A percentile compares a stretch with the other conserved stretches of the same genome.
Evolutionary conservation across 495 filamentous ascomycete species (phyloP).

Genomic region (Durotheca rogersii): DNA sequence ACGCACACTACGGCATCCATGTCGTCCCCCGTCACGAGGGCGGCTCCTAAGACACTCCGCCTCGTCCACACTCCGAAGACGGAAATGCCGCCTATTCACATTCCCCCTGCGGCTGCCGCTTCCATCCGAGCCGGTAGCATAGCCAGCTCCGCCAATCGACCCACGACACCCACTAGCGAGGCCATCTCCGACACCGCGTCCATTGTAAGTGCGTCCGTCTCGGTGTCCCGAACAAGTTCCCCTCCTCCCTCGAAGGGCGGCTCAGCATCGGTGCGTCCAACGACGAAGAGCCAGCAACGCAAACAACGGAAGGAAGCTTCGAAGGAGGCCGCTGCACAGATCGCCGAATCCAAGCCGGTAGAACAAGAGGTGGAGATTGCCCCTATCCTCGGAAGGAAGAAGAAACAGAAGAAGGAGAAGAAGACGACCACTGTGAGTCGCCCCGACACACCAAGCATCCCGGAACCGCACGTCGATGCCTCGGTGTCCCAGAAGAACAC

Average conservation of each 20-base stretch:
- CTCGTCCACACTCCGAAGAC: slow-evolving; percentile 71
- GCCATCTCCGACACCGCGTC: slow-evolving; percentile 74
- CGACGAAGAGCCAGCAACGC: slow-evolving; percentile 87
- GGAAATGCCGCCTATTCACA: slow-evolving; percentile 53
- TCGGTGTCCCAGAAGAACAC: slow-evolving; percentile 15
- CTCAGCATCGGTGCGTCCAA: slow-evolving; percentile 71
- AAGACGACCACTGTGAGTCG: slow-evolving; percentile 33
- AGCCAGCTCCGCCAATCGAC: slow-evolving; percentile 56
- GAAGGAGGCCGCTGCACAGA: slow-evolving; percentile 56
- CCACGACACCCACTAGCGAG: slow-evolving; percentile 79
- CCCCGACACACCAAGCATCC: slow-evolving; percentile 31
- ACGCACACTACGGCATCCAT: slow-evolving; percentile 51
- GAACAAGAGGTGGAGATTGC: slow-evolving; percentile 64
- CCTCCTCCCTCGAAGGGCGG: slow-evolving; percentile 74
- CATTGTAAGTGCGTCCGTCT: slow-evolving; percentile 74
- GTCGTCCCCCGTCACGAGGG: slow-evolving; percentile 47
- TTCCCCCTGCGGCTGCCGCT: slow-evolving; percentile 27
- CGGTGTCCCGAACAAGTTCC: slow-evolving; percentile 72
- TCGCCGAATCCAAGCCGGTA: slow-evolving; percentile 57
- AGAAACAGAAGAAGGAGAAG: slow-evolving; percentile 82
- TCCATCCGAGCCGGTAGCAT: slow-evolving; percentile 39
- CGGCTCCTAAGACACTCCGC: slow-evolving; percentile 60
- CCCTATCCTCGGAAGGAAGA: slow-evolving; percentile 83
- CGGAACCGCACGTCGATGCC: slow-evolving; percentile 19
- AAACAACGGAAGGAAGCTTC: slow-evolving; percentile 77